These are phyloP conservation scores for Paracoccidioides lutzii DNA, from an alignment of 2,329 filamentous ascomycete genomes.

Conservation along the genomic window DNA sequence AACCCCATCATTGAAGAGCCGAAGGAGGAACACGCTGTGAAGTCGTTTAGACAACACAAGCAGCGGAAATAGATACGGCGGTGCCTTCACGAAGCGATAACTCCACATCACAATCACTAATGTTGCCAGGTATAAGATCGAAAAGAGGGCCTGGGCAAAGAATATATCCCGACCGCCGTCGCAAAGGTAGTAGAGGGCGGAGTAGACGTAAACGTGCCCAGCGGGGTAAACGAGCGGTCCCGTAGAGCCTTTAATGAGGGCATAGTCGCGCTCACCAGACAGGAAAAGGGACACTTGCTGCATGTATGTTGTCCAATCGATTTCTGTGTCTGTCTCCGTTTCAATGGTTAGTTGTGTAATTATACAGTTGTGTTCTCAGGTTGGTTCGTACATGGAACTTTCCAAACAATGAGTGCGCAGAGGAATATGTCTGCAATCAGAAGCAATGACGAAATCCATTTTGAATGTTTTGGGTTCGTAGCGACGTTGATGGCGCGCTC, in stretches of 20 bases:
- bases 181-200: constrained; percentile 63
- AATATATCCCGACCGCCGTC: constrained; percentile 61
- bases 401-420: constrained; percentile 63
- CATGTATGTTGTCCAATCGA: constrained; percentile 97
- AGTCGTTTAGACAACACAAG: constrained; percentile 81
- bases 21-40: constrained; percentile 83
- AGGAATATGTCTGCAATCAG: constrained; percentile 58
- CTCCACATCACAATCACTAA: constrained; percentile 67
- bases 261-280: constrained; percentile 78
- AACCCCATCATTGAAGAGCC: constrained; percentile 93
- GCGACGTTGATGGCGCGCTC: constrained; percentile 29
- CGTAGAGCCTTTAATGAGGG: constrained; percentile 70
- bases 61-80: constrained; percentile 76
- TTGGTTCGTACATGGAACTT: constrained; percentile 58
- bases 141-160: constrained; percentile 75
- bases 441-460: constrained; percentile 54
- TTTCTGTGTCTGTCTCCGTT: constrained; percentile 67
- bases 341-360: not conserved
- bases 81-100: constrained; percentile 45
- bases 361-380: not conserved
- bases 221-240: constrained; percentile 93
- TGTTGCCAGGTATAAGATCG: constrained; percentile 61
- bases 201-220: constrained; percentile 85
- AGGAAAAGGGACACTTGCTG: constrained; percentile 72
- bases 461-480: constrained; percentile 42